A percentile compares a stretch with the other conserved stretches of the same genome.
Evolutionary conservation across 2,329 filamentous ascomycete species (phyloP).

Genomic region (Sphaerostilbella broomeana): DNA sequence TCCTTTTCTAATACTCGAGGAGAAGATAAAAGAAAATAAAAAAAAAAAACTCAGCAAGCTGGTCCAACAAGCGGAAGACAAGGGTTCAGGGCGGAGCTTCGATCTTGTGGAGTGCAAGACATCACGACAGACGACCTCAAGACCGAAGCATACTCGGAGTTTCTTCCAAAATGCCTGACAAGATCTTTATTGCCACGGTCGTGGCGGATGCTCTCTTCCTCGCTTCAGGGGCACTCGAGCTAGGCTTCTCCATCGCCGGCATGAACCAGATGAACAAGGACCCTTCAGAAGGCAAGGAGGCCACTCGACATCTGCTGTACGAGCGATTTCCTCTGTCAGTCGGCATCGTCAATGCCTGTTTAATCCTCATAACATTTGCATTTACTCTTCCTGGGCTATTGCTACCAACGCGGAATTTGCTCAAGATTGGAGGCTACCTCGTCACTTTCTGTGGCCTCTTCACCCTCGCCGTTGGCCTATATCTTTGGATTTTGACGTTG

Average conservation of each 20-base stretch:
- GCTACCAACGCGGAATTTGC: constrained; percentile 59
- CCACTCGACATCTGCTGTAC: constrained; percentile 47
- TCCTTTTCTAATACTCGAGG: neutral
- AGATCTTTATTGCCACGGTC: constrained; percentile 45
- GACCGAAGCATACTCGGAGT: too few relatives aligned
- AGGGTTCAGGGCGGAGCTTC: too few relatives aligned
- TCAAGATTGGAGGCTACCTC: constrained; percentile 63
- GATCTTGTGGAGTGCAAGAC: too few relatives aligned
- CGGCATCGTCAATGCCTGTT: constrained; percentile 63
- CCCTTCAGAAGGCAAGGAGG: constrained; percentile 40
- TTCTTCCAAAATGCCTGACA: constrained; percentile 43
- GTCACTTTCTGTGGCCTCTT: constrained; percentile 56
- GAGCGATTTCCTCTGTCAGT: constrained; percentile 52
- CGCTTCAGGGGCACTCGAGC: constrained; percentile 45
- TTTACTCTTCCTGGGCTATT: constrained; percentile 65
- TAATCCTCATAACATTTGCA: constrained; percentile 65
- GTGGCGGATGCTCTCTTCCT: constrained; percentile 45
- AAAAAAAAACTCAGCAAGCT: neutral
- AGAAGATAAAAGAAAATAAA: neutral
- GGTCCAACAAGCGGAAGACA: too few relatives aligned
- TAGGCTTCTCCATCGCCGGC: constrained; percentile 50
- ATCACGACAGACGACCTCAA: too few relatives aligned
- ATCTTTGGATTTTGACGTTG: constrained; percentile 68
- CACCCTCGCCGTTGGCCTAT: constrained; percentile 58
- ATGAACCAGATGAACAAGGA: constrained; percentile 37